Conservation (phyloP, 2,329 filamentous ascomycete genomes). For the Cadophora malorum region DNA sequence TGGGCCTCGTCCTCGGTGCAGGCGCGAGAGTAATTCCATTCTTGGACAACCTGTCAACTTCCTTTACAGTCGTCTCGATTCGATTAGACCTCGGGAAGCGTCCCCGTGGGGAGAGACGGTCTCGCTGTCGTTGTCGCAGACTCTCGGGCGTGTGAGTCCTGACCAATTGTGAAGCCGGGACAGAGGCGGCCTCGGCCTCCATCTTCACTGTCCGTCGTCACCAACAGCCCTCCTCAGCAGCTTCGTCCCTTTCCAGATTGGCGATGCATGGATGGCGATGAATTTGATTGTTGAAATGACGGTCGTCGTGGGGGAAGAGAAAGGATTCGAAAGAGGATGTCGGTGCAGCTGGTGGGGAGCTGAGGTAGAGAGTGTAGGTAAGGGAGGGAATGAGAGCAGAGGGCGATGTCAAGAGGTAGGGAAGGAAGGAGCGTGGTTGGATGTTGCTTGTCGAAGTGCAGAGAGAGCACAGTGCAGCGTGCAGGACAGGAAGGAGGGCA, state of each 20-base stretch:
- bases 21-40: constrained; percentile 38
- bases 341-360: not conserved
- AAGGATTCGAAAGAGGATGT: not conserved
- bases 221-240: constrained; percentile 26
- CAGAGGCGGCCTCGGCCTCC: constrained; percentile 33
- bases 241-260: constrained; percentile 33
- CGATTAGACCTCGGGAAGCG: constrained; percentile 37
- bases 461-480: constrained; percentile 7
- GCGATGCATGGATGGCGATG: constrained; percentile 39
- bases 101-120: constrained; percentile 44
- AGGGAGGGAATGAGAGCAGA: constrained; percentile 2
- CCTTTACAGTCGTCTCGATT: constrained; percentile 36
- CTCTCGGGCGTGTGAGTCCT: constrained; percentile 40
- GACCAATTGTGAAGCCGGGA: constrained; percentile 30
- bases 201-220: constrained; percentile 25
- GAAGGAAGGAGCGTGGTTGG: constrained; percentile 22
- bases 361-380: not conserved
- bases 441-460: constrained; percentile 12
- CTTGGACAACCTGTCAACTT: constrained; percentile 32
- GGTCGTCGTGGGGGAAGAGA: not conserved
- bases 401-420: not conserved
- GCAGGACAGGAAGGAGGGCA: constrained; percentile 18
- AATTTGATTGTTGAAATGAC: not conserved
- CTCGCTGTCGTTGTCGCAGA: constrained; percentile 46
- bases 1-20: constrained; percentile 36